Evolutionary conservation across 768 basidiomycete genomes (phyloP).

Genomic region (Lactarius tabidus): DNA sequence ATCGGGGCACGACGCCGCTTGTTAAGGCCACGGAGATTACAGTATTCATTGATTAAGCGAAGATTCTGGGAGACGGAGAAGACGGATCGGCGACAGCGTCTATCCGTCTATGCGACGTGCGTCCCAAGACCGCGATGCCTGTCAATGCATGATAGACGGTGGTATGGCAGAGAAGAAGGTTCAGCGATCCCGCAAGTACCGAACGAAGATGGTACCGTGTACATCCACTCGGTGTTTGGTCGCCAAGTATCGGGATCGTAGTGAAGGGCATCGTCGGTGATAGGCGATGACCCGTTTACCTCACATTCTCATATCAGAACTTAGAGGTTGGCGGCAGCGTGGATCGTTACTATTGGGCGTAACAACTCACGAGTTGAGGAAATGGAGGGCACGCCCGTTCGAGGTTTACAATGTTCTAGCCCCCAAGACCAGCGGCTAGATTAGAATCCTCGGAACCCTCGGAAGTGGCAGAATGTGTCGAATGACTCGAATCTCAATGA

Average conservation of each 20-base stretch:
- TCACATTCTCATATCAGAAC: not conserved
- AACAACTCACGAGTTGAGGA: not conserved
- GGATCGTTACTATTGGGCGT: not conserved
- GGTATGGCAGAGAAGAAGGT: no score
- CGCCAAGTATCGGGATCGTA: not conserved
- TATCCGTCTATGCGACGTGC: not conserved
- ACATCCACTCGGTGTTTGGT: not conserved
- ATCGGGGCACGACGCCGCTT: not conserved
- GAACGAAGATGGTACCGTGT: not conserved
- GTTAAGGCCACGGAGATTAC: not conserved
- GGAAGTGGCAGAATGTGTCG: conserved; percentile 10
- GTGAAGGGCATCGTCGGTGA: not conserved
- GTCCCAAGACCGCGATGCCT: not conserved
- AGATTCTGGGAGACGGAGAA: not conserved
- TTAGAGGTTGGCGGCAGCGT: not conserved
- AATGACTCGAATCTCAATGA: not conserved
- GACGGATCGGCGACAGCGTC: not conserved
- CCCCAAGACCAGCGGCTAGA: not conserved
- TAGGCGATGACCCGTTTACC: not conserved
- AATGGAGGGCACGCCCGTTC: not conserved
- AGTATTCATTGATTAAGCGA: not conserved
- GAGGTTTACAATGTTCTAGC: not conserved
- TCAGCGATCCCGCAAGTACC: no score
- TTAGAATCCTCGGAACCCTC: not conserved
- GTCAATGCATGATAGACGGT: no score